A percentile compares a stretch with the other conserved stretches of the same genome.
Conservation (phyloP, 371 early-diverging fungal genomes). For the Funneliformis caledonium region DNA sequence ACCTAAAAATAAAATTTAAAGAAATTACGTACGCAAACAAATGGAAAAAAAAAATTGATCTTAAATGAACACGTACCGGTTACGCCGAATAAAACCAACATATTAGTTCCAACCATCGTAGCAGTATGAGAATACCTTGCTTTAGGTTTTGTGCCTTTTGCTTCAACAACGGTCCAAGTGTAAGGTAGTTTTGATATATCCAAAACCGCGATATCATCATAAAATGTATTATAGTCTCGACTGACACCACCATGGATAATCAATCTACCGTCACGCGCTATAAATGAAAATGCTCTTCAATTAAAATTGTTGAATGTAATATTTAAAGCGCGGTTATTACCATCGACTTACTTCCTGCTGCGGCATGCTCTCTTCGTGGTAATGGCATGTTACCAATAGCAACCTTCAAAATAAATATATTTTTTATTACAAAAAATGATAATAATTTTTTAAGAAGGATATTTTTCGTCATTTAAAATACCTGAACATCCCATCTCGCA, state of each 20-base stretch:
- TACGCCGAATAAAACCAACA: conserved; percentile 26
- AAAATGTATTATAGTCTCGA: neutral
- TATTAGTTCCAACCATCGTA: conserved; percentile 28
- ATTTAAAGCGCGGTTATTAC: neutral
- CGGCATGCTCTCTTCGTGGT: neutral
- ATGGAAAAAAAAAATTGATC: neutral
- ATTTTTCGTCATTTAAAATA: neutral
- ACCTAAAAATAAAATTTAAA: neutral
- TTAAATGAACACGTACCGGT: too few relatives aligned
- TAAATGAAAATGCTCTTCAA: neutral
- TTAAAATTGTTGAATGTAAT: neutral
- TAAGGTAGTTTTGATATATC: neutral
- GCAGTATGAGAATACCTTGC: conserved; percentile 17
- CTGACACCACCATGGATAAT: conserved; percentile 19
- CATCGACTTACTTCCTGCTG: conserved; percentile 9
- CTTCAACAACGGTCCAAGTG: neutral
- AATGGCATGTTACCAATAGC: neutral
- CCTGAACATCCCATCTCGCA: neutral
- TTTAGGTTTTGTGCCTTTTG: neutral
- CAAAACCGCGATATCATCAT: conserved; percentile 3
- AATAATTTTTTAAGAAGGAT: neutral
- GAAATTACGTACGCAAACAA: too few relatives aligned
- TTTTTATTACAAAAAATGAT: neutral
- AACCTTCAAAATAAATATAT: neutral
- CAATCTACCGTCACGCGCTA: conserved; percentile 16